Conservation (phyloP, 2,329 filamentous ascomycete genomes). For the Paradendryphiella salina region DNA sequence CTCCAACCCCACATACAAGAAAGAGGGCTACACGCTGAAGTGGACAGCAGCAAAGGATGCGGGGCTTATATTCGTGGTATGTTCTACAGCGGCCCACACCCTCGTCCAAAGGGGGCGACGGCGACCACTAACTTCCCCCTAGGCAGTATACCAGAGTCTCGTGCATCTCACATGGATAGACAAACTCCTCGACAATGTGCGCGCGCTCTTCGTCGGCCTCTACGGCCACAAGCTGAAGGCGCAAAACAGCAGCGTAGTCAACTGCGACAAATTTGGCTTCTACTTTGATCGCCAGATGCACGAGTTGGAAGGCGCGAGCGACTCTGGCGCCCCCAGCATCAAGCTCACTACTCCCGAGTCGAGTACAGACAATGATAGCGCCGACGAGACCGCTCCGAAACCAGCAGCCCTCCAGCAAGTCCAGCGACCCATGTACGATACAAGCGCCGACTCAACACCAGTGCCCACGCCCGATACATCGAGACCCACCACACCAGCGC, state of each 20-base stretch:
- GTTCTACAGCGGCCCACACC: constrained; percentile 27
- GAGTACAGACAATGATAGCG: constrained; percentile 54
- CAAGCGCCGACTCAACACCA: constrained; percentile 70
- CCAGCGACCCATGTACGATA: constrained; percentile 45
- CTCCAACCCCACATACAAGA: constrained; percentile 75
- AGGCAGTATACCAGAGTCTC: constrained; percentile 96
- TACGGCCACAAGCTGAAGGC: constrained; percentile 87
- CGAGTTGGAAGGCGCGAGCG: constrained; percentile 69
- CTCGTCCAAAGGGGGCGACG: background rate
- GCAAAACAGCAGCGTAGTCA: constrained; percentile 73
- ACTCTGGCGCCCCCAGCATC: constrained; percentile 39
- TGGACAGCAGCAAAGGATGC: constrained; percentile 93
- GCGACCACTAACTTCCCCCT: constrained; percentile 5
- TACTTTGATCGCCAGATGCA: constrained; percentile 94
- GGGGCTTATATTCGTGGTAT: constrained; percentile 90
- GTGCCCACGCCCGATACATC: constrained; percentile 73
- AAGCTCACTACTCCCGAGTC: constrained; percentile 56
- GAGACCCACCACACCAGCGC: constrained; percentile 73
- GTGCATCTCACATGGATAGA: constrained; percentile 97
- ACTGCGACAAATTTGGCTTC: constrained; percentile 77
- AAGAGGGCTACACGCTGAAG: constrained; percentile 92
- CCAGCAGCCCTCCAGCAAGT: constrained; percentile 56
- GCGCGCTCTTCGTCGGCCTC: constrained; percentile 84
- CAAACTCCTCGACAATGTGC: constrained; percentile 92
- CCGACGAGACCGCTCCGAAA: constrained; percentile 57